Evolutionary conservation across 345 rosid genomes (phyloP).

Genomic region (Citrus maxima): DNA sequence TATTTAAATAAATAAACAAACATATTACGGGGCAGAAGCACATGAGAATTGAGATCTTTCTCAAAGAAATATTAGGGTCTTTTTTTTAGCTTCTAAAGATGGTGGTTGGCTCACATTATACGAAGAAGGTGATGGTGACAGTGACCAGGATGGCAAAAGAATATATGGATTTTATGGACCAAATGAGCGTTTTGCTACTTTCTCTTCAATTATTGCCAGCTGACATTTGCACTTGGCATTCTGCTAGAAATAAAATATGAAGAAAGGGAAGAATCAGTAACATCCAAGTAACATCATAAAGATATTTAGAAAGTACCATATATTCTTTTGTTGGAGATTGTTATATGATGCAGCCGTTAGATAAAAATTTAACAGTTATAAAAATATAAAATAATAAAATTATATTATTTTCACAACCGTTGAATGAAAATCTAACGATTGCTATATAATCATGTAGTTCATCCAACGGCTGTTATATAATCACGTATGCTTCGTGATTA

Average conservation of each 20-base stretch:
- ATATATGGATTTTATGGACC: neutral
- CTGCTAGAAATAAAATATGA: neutral
- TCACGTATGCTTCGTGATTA: accelerated
- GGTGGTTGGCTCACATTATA: constrained; percentile 19
- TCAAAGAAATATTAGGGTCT: neutral
- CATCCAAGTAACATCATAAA: neutral
- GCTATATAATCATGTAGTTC: too few relatives aligned
- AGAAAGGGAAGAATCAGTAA: neutral
- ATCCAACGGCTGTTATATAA: too few relatives aligned
- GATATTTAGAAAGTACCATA: neutral
- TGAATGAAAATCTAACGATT: accelerated
- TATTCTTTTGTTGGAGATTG: neutral
- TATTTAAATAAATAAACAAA: neutral
- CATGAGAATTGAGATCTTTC: neutral
- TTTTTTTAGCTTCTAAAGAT: neutral
- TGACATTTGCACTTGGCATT: neutral
- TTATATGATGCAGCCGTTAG: accelerated
- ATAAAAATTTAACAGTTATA: accelerated
- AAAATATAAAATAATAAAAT: too few relatives aligned
- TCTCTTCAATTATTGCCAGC: constrained; percentile 3
- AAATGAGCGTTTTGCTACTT: neutral
- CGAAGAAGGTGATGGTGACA: constrained; percentile 21
- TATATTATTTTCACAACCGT: accelerated
- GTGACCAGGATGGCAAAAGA: constrained; percentile 6
- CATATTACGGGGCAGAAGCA: neutral